A percentile compares a stretch with the other conserved stretches of the same genome.
Evolutionary conservation across 768 basidiomycete species (phyloP).

Genomic region (Leccinum imitatum): DNA sequence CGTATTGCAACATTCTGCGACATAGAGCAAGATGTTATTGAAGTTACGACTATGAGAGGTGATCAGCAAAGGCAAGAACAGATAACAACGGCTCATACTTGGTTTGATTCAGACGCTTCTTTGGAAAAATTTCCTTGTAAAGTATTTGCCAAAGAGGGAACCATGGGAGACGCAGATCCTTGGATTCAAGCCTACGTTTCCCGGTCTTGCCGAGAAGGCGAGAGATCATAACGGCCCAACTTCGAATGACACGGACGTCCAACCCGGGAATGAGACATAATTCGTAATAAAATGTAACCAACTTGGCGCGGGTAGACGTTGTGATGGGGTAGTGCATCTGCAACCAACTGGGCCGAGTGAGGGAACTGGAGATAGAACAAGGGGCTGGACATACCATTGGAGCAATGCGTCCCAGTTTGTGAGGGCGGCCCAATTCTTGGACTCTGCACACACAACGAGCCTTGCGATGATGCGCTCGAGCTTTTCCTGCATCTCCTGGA

Average conservation of each 20-base stretch:
- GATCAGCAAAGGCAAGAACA: slow-evolving; percentile 1
- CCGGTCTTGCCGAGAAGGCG: slow-evolving; percentile 69
- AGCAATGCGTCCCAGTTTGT: slow-evolving; percentile 79
- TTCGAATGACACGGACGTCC: slow-evolving; percentile 66
- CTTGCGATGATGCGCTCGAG: slow-evolving; percentile 69
- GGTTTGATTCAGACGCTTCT: slow-evolving; percentile 57
- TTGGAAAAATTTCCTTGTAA: slow-evolving; percentile 74
- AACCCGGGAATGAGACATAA: slow-evolving; percentile 74
- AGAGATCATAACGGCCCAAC: slow-evolving; percentile 78
- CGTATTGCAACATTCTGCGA: slow-evolving; percentile 70
- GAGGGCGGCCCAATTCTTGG: slow-evolving; percentile 72
- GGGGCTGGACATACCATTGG: slow-evolving; percentile 55
- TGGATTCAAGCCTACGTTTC: slow-evolving; percentile 63
- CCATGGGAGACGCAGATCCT: slow-evolving; percentile 74
- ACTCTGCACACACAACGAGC: slow-evolving; percentile 67
- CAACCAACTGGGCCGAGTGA: slow-evolving; percentile 59
- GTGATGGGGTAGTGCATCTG: slow-evolving; percentile 78
- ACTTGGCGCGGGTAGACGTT: slow-evolving; percentile 65
- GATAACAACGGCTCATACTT: slow-evolving; percentile 43
- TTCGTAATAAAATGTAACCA: slow-evolving; percentile 75
- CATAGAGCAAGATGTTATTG: slow-evolving; percentile 68
- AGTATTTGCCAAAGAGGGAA: slow-evolving; percentile 71
- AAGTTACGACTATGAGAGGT: slow-evolving; percentile 51
- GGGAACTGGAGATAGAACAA: neutral
- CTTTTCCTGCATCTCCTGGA: slow-evolving; percentile 65